These are phyloP conservation scores for Brassica nigra DNA, from an alignment of 345 rosid species.

Conservation along the genomic window DNA sequence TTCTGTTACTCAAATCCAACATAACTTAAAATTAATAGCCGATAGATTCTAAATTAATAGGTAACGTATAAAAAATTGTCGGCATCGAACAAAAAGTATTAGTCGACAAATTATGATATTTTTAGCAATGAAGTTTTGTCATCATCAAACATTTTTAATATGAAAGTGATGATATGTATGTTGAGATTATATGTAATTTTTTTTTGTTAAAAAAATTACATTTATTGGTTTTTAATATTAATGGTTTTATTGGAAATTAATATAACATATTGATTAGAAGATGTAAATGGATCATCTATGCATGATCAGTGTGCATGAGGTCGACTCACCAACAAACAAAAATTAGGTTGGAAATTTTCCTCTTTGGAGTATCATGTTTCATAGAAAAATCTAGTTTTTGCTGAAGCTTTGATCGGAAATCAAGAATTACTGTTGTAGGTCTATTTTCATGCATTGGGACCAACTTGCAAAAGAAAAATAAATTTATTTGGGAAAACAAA, in stretches of 20 bases:
- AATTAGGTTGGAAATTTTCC: constrained; percentile 21
- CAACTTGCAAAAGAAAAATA: constrained; percentile 19
- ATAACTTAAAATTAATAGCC: no score
- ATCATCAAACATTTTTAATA: background rate
- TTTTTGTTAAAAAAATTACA: background rate
- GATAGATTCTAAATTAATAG: background rate
- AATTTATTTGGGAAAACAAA: constrained; percentile 14
- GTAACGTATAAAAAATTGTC: background rate
- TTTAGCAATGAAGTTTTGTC: background rate
- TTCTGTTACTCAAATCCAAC: background rate
- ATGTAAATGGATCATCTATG: background rate
- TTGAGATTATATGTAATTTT: background rate
- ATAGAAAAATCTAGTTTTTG: background rate
- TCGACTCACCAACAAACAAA: constrained; percentile 22
- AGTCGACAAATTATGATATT: background rate
- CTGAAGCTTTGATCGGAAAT: constrained; percentile 18
- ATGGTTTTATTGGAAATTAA: background rate
- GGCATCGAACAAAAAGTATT: background rate
- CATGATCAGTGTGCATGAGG: constrained; percentile 2
- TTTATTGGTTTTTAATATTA: background rate
- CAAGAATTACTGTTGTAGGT: constrained; percentile 16
- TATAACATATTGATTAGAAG: background rate
- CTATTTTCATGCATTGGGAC: constrained; percentile 6
- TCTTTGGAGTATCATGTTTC: constrained; percentile 20
- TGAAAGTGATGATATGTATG: background rate